A percentile compares a stretch with the other conserved stretches of the same genome.
phyloP scores from a whole-genome alignment of 306 rosid genomes.

The Phaseolus lunatus region DNA sequence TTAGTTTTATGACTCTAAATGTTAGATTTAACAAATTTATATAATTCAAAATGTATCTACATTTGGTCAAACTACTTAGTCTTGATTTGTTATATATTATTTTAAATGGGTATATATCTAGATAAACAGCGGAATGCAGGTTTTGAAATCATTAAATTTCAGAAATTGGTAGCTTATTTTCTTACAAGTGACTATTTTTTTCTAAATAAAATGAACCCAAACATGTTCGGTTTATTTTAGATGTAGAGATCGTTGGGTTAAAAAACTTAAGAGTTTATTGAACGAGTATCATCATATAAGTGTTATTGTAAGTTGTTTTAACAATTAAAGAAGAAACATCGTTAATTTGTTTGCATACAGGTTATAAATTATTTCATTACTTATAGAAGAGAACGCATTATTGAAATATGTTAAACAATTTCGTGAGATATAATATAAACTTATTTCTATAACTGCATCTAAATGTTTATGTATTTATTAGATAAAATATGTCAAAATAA shows the following conservation, averaged over 20 bases:
- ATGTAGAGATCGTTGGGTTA: no score
- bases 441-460: neutral
- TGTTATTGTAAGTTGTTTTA: neutral
- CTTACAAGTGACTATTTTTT: neutral
- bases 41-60: neutral
- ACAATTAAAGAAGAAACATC: neutral
- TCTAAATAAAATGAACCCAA: neutral
- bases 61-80: neutral
- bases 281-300: neutral
- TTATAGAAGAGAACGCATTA: neutral
- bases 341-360: no score
- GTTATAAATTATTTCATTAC: neutral
- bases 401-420: neutral
- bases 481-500: neutral
- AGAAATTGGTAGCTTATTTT: neutral
- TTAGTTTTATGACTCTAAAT: neutral
- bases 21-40: neutral
- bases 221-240: no score
- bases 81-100: neutral
- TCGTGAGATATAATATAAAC: neutral
- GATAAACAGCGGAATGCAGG: neutral
- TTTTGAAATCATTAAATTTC: neutral
- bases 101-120: neutral
- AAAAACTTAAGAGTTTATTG: neutral
- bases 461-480: neutral